phyloP scores from a whole-genome alignment of 441 rosid genomes.

The Bocquillonia castaneifolia region DNA sequence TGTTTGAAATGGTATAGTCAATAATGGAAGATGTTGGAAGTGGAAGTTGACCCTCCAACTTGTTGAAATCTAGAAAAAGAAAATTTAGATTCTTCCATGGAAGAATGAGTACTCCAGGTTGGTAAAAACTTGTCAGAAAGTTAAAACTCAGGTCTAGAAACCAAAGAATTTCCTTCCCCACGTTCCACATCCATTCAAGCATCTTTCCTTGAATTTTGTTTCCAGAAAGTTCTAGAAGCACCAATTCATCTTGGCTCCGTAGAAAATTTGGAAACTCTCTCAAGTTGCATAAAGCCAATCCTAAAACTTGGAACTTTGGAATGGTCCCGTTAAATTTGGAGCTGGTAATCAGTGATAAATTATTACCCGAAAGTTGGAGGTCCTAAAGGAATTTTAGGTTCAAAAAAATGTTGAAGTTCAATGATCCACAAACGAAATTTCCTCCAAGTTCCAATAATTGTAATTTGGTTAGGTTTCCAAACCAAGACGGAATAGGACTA shows the following conservation, averaged over 20 bases:
- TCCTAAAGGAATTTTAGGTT: neutral
- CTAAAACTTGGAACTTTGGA: neutral
- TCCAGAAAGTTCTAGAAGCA: constrained; percentile 4
- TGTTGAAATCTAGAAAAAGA: constrained; percentile 6
- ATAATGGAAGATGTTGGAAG: constrained; percentile 13
- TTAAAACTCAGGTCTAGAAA: constrained; percentile 3
- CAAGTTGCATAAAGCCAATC: constrained; percentile 18
- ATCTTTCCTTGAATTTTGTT: constrained; percentile 19
- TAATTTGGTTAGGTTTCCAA: too few species aligned
- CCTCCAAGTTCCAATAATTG: too few species aligned
- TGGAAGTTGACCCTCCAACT: constrained; percentile 21
- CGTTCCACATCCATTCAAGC: constrained; percentile 7
- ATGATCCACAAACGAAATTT: too few species aligned
- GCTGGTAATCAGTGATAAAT: neutral
- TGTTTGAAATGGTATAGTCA: neutral
- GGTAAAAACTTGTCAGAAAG: constrained; percentile 11
- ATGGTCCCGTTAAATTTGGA: neutral
- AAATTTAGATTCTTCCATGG: neutral
- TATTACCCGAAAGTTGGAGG: neutral
- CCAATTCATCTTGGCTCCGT: neutral
- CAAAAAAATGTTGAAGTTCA: neutral
- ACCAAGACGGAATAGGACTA: too few species aligned
- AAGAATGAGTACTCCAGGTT: neutral
- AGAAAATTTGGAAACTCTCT: constrained; percentile 20
- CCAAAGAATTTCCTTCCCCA: neutral